Percentiles rank a stretch among this genome's conserved stretches.
These are phyloP conservation scores for Pseudevernia furfuracea DNA, from an alignment of 495 filamentous ascomycete genomes.

Conservation along the genomic window DNA sequence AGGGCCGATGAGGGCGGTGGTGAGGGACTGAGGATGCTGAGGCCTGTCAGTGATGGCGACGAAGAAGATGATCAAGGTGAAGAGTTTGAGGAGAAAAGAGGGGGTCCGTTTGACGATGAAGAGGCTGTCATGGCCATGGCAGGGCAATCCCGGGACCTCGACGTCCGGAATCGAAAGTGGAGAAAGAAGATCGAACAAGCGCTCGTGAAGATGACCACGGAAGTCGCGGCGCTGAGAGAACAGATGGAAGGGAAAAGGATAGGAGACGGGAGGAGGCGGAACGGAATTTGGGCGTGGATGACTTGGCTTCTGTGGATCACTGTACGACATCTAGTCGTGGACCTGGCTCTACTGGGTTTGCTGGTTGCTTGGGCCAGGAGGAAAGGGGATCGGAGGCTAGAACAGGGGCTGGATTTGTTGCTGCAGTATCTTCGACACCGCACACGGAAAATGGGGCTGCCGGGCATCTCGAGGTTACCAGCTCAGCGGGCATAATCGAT, in stretches of 20 bases:
- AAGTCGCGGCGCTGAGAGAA: conserved; percentile 88
- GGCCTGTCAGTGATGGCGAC: conserved; percentile 74
- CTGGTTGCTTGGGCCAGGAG: conserved; percentile 72
- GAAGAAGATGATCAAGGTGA: conserved; percentile 42
- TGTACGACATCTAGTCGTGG: conserved; percentile 66
- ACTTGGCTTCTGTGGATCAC: conserved; percentile 61
- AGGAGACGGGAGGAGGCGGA: conserved; percentile 43
- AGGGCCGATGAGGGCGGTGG: conserved; percentile 31
- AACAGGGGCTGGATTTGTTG: conserved; percentile 63
- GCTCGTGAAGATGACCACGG: conserved; percentile 81
- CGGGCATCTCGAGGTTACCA: not conserved
- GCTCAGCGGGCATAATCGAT: not conserved
- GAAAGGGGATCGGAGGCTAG: conserved; percentile 66
- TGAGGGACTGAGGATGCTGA: conserved; percentile 55
- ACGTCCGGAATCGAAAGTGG: conserved; percentile 50
- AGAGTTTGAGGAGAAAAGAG: conserved; percentile 27
- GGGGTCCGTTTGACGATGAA: conserved; percentile 23
- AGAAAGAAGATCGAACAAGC: conserved; percentile 76
- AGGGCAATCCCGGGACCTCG: conserved; percentile 19
- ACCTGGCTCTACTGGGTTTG: conserved; percentile 59
- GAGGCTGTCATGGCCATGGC: conserved; percentile 15
- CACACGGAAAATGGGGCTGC: conserved; percentile 39
- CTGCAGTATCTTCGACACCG: conserved; percentile 55
- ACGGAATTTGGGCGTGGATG: conserved; percentile 58
- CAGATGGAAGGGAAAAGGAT: conserved; percentile 59